Evolutionary conservation across 2,329 filamentous ascomycete species (phyloP), one percentile per base, ranked within the genome.

Genomic region (Penicillium sp.): DNA sequence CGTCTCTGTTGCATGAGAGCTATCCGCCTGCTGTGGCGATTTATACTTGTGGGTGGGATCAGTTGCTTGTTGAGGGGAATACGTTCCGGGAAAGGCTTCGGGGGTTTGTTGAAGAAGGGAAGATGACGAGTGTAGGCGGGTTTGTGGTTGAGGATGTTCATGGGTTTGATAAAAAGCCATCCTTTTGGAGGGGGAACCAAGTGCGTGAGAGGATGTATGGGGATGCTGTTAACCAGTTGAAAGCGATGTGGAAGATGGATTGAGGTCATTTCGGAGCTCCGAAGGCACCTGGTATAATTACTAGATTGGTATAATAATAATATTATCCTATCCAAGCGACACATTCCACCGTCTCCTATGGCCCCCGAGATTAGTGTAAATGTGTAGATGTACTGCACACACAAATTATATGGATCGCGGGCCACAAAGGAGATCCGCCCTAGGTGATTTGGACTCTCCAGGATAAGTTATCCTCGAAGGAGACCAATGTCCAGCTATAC

Each of bases 1-100:
- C 45, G 5, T 36, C 40, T 39, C 19, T 62, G 1, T 39, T 66
- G 16, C 27, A 57, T 25, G 50, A 41, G 31, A 55, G 58, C 3
- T 61, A 61, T 41, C 63, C 64, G 11, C n/a, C 40, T 10, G 21
- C 34, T 43, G 59, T 66, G 29, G 53, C 60, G 3, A 58, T 65
- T 15, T 66, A 66, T 55, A 66, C 61, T 11, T 65, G 63, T 60
- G 63, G 55, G 1, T 66, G 61, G 64, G 63, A 65, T 49, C 64
- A 64, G 48, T 40, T 64, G 48, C 53, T 65, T 19, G 61, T 60
- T 10, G 61, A 66, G 43, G 64, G 63, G 40, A 59, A 63, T 50
- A 29, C 39, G 4, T 64, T 66, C 19, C 57, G 64, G 23, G 58
- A 66, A 16, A 53, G 58, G 34, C 33, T 66, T 41, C 31, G 39